Percentiles rank a stretch among this genome's conserved stretches.
Evolutionary conservation across 2,329 filamentous ascomycete species (phyloP).

Genomic region (Elsinoe fawcettii): DNA sequence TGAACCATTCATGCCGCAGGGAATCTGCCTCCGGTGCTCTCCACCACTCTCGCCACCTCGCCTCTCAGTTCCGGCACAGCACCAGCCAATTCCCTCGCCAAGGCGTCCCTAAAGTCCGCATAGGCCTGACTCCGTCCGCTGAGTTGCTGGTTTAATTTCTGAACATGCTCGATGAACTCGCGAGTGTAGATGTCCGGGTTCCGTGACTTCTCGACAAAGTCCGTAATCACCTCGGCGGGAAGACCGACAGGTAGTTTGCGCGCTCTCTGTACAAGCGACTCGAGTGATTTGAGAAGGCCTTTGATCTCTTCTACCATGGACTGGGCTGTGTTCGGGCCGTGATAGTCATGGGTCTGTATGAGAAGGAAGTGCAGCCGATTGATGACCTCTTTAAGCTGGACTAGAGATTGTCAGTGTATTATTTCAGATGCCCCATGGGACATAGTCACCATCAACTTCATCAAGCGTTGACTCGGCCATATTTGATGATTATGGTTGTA

Average conservation of each 20-base stretch:
- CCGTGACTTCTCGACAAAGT: slow-evolving; percentile 54
- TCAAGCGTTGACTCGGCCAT: slow-evolving; percentile 28
- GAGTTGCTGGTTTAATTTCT: slow-evolving; percentile 54
- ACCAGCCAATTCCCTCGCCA: slow-evolving; percentile 50
- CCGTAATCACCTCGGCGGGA: slow-evolving; percentile 55
- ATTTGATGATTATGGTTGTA: not conserved
- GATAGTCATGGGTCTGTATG: slow-evolving; percentile 53
- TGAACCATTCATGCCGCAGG: not conserved
- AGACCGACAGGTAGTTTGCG: slow-evolving; percentile 46
- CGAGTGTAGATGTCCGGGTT: slow-evolving; percentile 62
- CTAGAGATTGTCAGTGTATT: slow-evolving; percentile 25
- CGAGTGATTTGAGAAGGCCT: slow-evolving; percentile 45
- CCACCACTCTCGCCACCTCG: slow-evolving; percentile 46
- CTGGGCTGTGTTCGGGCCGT: slow-evolving; percentile 49
- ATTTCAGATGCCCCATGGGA: not conserved
- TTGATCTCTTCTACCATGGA: slow-evolving; percentile 52
- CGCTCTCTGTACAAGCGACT: slow-evolving; percentile 44
- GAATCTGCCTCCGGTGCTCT: slow-evolving; percentile 35
- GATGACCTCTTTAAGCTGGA: slow-evolving; percentile 53
- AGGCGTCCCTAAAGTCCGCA: slow-evolving; percentile 49
- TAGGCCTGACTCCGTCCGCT: slow-evolving; percentile 56
- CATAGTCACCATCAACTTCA: slow-evolving; percentile 27
- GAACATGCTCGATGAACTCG: slow-evolving; percentile 57
- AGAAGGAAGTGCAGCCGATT: slow-evolving; percentile 53
- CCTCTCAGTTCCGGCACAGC: slow-evolving; percentile 50